A percentile compares a stretch with the other conserved stretches of the same genome.
Conservation (phyloP, 129 eudicot genomes). For the Erigeron canadensis region DNA sequence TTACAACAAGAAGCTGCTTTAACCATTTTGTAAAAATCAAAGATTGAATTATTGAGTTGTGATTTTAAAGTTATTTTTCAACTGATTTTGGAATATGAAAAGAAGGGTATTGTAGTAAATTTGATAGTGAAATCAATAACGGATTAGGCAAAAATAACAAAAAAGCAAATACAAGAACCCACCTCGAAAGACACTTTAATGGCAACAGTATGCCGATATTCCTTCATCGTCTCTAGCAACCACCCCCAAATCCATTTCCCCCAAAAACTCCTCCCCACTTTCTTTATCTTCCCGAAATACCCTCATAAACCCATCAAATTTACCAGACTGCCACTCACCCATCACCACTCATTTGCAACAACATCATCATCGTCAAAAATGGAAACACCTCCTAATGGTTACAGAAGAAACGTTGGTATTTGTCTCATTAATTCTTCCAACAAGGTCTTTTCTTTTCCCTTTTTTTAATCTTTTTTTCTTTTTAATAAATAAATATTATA, state of each 20-base stretch:
- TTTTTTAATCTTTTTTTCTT: not conserved
- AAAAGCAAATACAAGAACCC: not conserved
- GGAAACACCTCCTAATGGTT: constrained; percentile 81
- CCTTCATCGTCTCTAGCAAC: constrained; percentile 19
- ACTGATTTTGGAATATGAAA: no score
- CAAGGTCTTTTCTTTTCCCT: constrained; percentile 36
- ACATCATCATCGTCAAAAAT: constrained; percentile 46
- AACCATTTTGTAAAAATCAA: no score
- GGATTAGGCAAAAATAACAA: not conserved
- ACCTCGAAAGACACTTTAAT: constrained; percentile 17
- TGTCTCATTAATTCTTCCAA: constrained; percentile 78
- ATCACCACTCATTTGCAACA: constrained; percentile 20
- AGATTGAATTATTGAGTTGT: no score
- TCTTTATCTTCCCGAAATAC: constrained; percentile 5
- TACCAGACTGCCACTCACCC: constrained; percentile 26
- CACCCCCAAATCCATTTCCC: not conserved
- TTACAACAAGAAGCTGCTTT: no score
- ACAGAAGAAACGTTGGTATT: constrained; percentile 86
- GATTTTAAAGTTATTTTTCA: no score
- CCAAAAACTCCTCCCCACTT: not conserved
- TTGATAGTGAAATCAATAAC: not conserved
- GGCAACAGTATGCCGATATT: constrained; percentile 51
- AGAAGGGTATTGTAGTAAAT: not conserved
- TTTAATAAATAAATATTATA: not conserved
- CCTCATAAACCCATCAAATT: constrained; percentile 32